Conservation (phyloP, 176 grass and related monocot species). For the Areca catechu region DNA sequence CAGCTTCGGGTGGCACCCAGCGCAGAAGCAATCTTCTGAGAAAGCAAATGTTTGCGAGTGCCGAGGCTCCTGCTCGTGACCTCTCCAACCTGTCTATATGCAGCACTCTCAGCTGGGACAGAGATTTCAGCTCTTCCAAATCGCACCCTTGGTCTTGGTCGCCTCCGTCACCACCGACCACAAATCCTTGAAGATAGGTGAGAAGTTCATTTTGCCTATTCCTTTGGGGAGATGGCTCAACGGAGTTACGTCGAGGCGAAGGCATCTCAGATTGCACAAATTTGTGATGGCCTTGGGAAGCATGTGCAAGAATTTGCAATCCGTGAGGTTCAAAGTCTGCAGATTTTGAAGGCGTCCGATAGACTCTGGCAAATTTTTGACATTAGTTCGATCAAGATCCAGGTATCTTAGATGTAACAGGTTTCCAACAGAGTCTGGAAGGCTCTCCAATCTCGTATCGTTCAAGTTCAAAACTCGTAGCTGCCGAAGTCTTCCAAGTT, state of each 20-base stretch:
- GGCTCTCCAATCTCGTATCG: conserved; percentile 36
- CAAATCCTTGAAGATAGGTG: conserved; percentile 18
- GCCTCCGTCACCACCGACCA: background rate
- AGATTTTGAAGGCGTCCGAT: conserved; percentile 64
- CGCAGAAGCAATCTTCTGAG: conserved; percentile 6
- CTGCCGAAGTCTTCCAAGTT: too few species aligned
- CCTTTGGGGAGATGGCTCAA: conserved; percentile 26
- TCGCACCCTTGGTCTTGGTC: conserved; percentile 1
- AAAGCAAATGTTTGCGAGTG: conserved; percentile 5
- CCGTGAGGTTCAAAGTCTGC: conserved; percentile 38
- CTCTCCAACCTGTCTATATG: conserved; percentile 8
- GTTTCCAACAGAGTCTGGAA: conserved; percentile 55
- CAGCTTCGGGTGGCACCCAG: background rate
- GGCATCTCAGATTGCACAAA: conserved; percentile 14
- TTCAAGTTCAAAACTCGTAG: conserved; percentile 8
- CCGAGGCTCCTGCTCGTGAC: background rate
- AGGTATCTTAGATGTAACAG: conserved; percentile 75
- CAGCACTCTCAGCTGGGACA: conserved; percentile 15
- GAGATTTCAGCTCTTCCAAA: conserved; percentile 20
- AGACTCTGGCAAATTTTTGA: conserved; percentile 53
- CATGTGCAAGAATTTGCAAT: background rate
- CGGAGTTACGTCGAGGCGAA: background rate
- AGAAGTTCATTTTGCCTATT: conserved; percentile 16
- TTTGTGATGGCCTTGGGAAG: conserved; percentile 15
- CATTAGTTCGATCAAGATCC: conserved; percentile 61